phyloP scores from a whole-genome alignment of 352 stramenopile species.

The Globisporangium yorkense region DNA sequence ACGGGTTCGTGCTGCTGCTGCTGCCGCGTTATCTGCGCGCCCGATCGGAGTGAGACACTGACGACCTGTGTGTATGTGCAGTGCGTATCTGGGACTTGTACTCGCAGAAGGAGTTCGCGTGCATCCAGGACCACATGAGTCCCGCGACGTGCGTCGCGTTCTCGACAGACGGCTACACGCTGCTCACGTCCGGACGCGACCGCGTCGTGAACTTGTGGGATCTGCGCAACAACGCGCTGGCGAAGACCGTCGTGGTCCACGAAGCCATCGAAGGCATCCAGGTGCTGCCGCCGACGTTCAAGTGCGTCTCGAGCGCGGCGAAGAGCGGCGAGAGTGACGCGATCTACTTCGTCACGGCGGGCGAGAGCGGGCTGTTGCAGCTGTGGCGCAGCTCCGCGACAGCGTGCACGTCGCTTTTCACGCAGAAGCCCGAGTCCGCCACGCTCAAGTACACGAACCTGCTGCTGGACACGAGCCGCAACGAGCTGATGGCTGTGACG shows the following conservation, averaged over 20 bases:
- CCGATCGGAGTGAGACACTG: neutral
- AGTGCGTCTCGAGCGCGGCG: slow-evolving; percentile 28
- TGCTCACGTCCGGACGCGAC: slow-evolving; percentile 90
- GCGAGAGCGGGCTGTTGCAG: slow-evolving; percentile 87
- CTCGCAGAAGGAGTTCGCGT: slow-evolving; percentile 78
- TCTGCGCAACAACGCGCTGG: slow-evolving; percentile 69
- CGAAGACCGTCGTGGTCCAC: slow-evolving; percentile 93
- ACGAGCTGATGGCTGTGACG: slow-evolving; percentile 73
- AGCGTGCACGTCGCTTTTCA: slow-evolving; percentile 39
- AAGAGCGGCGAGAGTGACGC: slow-evolving; percentile 32
- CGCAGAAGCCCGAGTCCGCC: slow-evolving; percentile 38
- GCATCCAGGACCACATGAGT: slow-evolving; percentile 93
- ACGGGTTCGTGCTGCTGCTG: slow-evolving; percentile 15
- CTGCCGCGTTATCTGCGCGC: no score
- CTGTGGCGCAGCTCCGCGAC: slow-evolving; percentile 47
- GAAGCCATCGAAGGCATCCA: slow-evolving; percentile 93
- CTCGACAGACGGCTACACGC: slow-evolving; percentile 74
- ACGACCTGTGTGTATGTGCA: neutral
- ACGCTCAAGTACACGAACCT: slow-evolving; percentile 48
- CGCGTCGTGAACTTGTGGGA: slow-evolving; percentile 92
- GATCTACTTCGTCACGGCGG: slow-evolving; percentile 91
- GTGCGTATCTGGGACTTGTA: slow-evolving; percentile 85
- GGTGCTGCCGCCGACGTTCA: slow-evolving; percentile 71
- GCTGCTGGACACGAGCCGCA: slow-evolving; percentile 41
- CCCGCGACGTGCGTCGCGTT: slow-evolving; percentile 93